Conservation (phyloP, 192 early-diverging fungal species). For the Lobosporangium transversale region DNA sequence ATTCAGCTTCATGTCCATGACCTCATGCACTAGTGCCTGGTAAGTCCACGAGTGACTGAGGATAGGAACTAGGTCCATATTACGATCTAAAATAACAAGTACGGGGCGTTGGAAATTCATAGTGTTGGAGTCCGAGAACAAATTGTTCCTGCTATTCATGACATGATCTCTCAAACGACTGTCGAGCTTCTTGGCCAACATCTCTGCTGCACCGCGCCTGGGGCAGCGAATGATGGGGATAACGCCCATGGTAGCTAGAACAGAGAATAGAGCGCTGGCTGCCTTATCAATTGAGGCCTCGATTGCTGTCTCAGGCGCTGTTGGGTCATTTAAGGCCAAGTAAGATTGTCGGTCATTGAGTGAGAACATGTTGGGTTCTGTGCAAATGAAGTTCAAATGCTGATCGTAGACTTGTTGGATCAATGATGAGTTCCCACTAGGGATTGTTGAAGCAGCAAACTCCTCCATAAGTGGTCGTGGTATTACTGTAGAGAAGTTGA, state of each 20-base stretch:
- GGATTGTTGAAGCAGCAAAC: constrained; percentile 85
- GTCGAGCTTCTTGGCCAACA: constrained; percentile 92
- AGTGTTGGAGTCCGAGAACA: constrained; percentile 73
- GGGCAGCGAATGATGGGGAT: constrained; percentile 94
- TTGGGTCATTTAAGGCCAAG: constrained; percentile 83
- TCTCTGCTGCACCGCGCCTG: constrained; percentile 92
- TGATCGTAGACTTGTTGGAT: constrained; percentile 97
- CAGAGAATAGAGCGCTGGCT: constrained; percentile 87
- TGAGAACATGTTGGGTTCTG: constrained; percentile 93
- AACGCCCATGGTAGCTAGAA: constrained; percentile 87
- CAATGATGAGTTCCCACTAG: constrained; percentile 76
- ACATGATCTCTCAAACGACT: constrained; percentile 90
- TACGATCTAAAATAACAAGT: constrained; percentile 91
- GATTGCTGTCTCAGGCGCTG: constrained; percentile 83
- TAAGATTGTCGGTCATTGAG: constrained; percentile 87
- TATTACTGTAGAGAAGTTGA: constrained; percentile 93
- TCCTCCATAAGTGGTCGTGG: constrained; percentile 93
- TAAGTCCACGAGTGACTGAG: constrained; percentile 99
- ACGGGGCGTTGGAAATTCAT: constrained; percentile 81
- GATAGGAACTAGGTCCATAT: constrained; percentile 91
- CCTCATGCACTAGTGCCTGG: constrained; percentile 94
- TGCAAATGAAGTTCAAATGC: constrained; percentile 93
- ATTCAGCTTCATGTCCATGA: constrained; percentile 93
- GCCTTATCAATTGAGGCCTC: constrained; percentile 82
- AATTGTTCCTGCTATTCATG: constrained; percentile 85